Conservation (phyloP, 140 eudicot genomes). For the Senecio squalidus region DNA sequence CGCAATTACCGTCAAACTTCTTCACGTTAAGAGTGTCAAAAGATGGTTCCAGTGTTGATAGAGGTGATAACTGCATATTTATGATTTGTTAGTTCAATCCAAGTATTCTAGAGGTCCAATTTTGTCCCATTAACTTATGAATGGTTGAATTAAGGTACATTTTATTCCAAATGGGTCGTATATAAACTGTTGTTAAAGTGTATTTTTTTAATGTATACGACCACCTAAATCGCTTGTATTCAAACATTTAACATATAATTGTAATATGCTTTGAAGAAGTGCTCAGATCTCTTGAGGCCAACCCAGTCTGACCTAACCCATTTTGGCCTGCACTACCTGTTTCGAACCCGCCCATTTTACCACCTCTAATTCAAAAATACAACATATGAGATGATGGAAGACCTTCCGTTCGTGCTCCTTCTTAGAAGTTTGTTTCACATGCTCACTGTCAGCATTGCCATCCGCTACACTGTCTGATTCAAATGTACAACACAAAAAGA, state of each 20-base stretch:
- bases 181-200: neutral
- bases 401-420: constrained; percentile 71
- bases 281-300: neutral
- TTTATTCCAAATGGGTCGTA: neutral
- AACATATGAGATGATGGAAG: constrained; percentile 6
- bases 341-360: too few relatives aligned
- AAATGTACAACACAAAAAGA: constrained; percentile 12
- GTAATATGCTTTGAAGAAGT: neutral
- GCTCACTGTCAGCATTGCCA: constrained; percentile 31
- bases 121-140: neutral
- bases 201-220: neutral
- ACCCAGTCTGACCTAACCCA: neutral
- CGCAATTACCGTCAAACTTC: constrained; percentile 67
- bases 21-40: constrained; percentile 76
- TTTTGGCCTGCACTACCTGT: constrained; percentile 7
- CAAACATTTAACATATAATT: neutral
- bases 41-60: constrained; percentile 80
- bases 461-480: constrained; percentile 48
- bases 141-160: neutral
- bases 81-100: constrained; percentile 8
- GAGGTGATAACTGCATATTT: constrained; percentile 67
- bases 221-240: neutral
- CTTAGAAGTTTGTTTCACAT: constrained; percentile 41
- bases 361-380: too few relatives aligned
- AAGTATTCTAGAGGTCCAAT: neutral